Base-by-base conservation (phyloP, 768 basidiomycete genomes). In the Pulveroboletus ravenelii region DNA sequence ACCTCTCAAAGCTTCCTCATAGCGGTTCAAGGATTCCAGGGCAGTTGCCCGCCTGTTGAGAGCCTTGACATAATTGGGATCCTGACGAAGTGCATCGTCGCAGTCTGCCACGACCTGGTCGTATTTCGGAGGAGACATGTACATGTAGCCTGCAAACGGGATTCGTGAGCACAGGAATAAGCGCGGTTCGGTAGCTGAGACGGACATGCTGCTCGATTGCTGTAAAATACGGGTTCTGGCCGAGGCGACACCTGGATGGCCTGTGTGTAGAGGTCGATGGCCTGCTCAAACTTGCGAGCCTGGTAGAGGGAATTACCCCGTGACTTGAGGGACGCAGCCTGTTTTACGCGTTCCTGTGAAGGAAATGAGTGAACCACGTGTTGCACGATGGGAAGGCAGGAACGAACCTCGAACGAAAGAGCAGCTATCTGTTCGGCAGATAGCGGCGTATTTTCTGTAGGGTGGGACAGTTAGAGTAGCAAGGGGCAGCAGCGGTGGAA, bases 181-280 rank as follows among this genome's bases (percentile, higher is more conserved):
- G 12, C 23, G 13, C n/a, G 8, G 4, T 17, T 17, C 23, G 1
- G 15, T 8, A 5, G 25, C n/a, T 4, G 10, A 23, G 18, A 60
- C 85, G 49, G 52, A 92, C 95, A 97, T 54, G 96, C 96, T 36
- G 95, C 96, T 45, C 96, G 85, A 70, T 99, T 99, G 70, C 89
- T 91, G 79, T 84, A 97, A 73, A 87, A 99, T 30, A 97, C 91
- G 27, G 96, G 85, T 62, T 95, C 92, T 7, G 85, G 81, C 65
- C 81, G 84, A 8, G 88, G 84, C 5, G 88, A 75, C 17, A 87
- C 75, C 41, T 78, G 74, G 54, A 91, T 89, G 34, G 89, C 89
- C 50, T 78, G 80, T 10, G 86, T 86, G 72, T 91, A 90, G 48
- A 79, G 71, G 20, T 81, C 75, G 25, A 76, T 78, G 10, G 88